Evolutionary conservation across 225 moss, liverwort and hornwort species (phyloP), one percentile per base, ranked within the genome.

Genomic region (Polytrichum commune): DNA sequence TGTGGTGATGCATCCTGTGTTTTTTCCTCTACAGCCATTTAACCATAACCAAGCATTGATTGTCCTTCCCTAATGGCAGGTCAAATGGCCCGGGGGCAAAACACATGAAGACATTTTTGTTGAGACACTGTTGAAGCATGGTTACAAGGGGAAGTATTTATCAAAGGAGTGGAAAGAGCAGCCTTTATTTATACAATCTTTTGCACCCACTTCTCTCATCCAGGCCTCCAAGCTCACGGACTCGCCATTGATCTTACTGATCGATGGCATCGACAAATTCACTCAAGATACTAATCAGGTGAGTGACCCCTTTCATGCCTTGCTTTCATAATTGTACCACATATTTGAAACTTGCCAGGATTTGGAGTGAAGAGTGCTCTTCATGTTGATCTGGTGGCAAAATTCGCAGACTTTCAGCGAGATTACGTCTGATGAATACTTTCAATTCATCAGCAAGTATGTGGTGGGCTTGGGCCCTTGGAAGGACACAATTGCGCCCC

Each of bases 251-350:
- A 60, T 95, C 13, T 76, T 95, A 6, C 90, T 95, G 38, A 79
- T 95, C 61, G 95, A 88, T 56, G 79, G 78, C 69, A 60, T 77
- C 19, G 73, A 67, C 55, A 69, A 66, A 1, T 56, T 74, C 69
- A 95, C 95, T 6, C 89, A 95, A 80, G 95, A 95, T 73, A 92
- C 95, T 29, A 95, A 95, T 60, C 90, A 90, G 91, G 97, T 92
- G 6, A 46, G 16, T 30, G 5, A 29, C 8, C 2, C 27, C 27
- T 8, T 55, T 27, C 8, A 53, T 19, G 64, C 38, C 26, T 3
- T 1, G 24, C 8, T 64, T 69, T 63, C 38, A 4, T 46, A 35
- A 20, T 38, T 32, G 28, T 30, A 67, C 58, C n/a, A 60, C 22
- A 29, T 18, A 61, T 23, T 61, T 61, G 23, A 61, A 5, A 20